phyloP scores from a whole-genome alignment of 2,329 filamentous ascomycete species.

The Calcarisporium arbuscula region DNA sequence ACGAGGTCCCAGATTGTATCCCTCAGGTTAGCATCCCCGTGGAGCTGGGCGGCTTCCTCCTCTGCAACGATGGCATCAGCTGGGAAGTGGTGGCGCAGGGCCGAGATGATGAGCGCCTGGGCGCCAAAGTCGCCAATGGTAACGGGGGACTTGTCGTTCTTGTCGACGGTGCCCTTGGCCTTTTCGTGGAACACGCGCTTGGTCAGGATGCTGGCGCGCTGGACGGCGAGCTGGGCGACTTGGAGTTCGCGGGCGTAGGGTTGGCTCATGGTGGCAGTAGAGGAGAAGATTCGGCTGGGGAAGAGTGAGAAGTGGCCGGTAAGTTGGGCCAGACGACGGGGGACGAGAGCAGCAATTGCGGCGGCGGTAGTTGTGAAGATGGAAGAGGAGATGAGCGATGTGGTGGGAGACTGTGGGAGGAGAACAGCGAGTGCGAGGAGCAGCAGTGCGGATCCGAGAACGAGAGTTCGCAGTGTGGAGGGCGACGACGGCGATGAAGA shows the following conservation, averaged over 20 bases:
- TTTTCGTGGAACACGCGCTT: slow-evolving; percentile 64
- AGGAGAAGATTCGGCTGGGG: slow-evolving; percentile 13
- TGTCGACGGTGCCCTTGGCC: slow-evolving; percentile 83
- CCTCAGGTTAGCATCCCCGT: slow-evolving; percentile 62
- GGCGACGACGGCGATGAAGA: background rate
- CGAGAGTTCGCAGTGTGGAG: background rate
- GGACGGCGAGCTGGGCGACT: slow-evolving; percentile 81
- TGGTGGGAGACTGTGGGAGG: slow-evolving; percentile 18
- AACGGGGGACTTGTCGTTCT: slow-evolving; percentile 93
- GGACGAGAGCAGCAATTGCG: slow-evolving; percentile 13
- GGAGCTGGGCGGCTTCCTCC: slow-evolving; percentile 80
- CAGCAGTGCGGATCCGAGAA: background rate
- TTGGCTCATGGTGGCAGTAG: slow-evolving; percentile 23
- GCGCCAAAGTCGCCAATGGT: slow-evolving; percentile 98
- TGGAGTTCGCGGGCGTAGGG: slow-evolving; percentile 72
- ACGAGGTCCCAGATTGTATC: slow-evolving; percentile 77
- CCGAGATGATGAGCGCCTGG: slow-evolving; percentile 90
- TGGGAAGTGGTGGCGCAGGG: slow-evolving; percentile 85
- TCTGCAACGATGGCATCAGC: slow-evolving; percentile 88
- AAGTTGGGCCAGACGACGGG: slow-evolving; percentile 21
- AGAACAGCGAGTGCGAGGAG: slow-evolving; percentile 1
- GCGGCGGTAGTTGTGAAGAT: slow-evolving; percentile 5
- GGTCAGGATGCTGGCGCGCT: slow-evolving; percentile 59
- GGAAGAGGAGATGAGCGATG: slow-evolving; percentile 21
- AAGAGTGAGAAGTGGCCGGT: slow-evolving; percentile 15